A percentile compares a stretch with the other conserved stretches of the same genome.
Conservation (phyloP, 306 rosid species). For the Chamaecrista fasciculata region DNA sequence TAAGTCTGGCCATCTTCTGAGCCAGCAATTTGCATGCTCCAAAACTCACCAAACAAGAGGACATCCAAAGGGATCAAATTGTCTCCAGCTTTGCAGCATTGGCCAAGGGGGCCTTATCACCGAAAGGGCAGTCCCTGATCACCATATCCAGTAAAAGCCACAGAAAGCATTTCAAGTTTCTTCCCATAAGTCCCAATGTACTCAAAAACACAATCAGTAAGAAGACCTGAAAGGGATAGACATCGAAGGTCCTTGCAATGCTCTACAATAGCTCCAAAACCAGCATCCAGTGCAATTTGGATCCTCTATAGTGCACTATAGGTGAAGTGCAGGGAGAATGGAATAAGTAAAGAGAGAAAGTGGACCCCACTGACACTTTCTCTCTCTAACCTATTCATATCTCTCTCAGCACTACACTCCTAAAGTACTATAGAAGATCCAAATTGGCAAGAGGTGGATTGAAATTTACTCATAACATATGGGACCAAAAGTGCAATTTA, state of each 20-base stretch:
- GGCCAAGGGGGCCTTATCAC: slow-evolving; percentile 80
- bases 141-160: slow-evolving; percentile 70
- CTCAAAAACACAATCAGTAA: slow-evolving; percentile 4
- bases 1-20: slow-evolving; percentile 5
- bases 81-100: too few relatives aligned
- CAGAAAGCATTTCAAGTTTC: slow-evolving; percentile 72
- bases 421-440: too few relatives aligned
- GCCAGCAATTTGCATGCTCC: slow-evolving; percentile 6
- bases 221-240: slow-evolving; percentile 12
- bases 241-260: not conserved
- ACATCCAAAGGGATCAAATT: too few relatives aligned
- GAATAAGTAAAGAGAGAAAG: too few relatives aligned
- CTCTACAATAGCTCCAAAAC: slow-evolving; percentile 72
- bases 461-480: too few relatives aligned
- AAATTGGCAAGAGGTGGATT: too few relatives aligned
- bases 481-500: too few relatives aligned
- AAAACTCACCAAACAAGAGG: slow-evolving; percentile 12
- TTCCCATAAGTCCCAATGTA: slow-evolving; percentile 11
- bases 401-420: too few relatives aligned
- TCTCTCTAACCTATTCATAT: too few relatives aligned
- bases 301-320: slow-evolving; percentile 70
- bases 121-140: slow-evolving; percentile 77
- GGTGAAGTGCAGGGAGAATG: too few relatives aligned
- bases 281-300: slow-evolving; percentile 52
- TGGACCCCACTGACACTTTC: too few relatives aligned